These are phyloP conservation scores for Cryphonectria naterciae DNA, from an alignment of 2,329 filamentous ascomycete genomes.

Conservation along the genomic window DNA sequence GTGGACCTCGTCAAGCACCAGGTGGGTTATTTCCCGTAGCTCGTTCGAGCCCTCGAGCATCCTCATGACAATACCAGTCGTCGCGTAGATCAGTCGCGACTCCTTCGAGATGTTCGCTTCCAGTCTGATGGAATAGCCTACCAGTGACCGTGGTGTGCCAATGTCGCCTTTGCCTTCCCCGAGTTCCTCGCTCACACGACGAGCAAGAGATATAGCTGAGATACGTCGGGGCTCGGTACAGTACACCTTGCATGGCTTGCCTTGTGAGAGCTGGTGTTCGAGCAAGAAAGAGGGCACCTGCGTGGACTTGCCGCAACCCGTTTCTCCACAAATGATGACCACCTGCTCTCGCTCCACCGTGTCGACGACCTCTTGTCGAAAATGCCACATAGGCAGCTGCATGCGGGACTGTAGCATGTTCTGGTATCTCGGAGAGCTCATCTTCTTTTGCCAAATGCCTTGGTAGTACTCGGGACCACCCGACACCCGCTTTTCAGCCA, in stretches of 20 bases:
- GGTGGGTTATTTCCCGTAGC: conserved; percentile 85
- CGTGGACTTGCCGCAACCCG: conserved; percentile 95
- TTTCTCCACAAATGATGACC: conserved; percentile 94
- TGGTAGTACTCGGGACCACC: conserved; percentile 55
- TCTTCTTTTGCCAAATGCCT: conserved; percentile 64
- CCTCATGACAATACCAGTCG: conserved; percentile 89
- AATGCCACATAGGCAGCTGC: conserved; percentile 88
- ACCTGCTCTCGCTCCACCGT: conserved; percentile 81
- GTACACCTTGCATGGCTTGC: conserved; percentile 86
- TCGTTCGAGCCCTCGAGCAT: conserved; percentile 93
- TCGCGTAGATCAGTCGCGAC: conserved; percentile 88
- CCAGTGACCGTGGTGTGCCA: conserved; percentile 79
- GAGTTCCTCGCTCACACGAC: conserved; percentile 91
- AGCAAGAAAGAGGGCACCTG: conserved; percentile 94
- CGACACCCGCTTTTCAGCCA: conserved; percentile 47
- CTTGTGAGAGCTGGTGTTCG: conserved; percentile 82
- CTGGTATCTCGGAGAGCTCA: conserved; percentile 65
- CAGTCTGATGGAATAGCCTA: conserved; percentile 92
- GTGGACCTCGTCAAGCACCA: conserved; percentile 97
- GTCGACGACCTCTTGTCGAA: conserved; percentile 75
- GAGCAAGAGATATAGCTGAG: conserved; percentile 91
- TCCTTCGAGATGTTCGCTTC: conserved; percentile 84
- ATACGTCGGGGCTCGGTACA: conserved; percentile 95
- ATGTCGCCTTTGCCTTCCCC: conserved; percentile 83
- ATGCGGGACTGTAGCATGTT: conserved; percentile 78